A percentile compares a stretch with the other conserved stretches of the same genome.
phyloP scores from a whole-genome alignment of 2,329 filamentous ascomycete genomes.

The Corinectria fuckeliana region DNA sequence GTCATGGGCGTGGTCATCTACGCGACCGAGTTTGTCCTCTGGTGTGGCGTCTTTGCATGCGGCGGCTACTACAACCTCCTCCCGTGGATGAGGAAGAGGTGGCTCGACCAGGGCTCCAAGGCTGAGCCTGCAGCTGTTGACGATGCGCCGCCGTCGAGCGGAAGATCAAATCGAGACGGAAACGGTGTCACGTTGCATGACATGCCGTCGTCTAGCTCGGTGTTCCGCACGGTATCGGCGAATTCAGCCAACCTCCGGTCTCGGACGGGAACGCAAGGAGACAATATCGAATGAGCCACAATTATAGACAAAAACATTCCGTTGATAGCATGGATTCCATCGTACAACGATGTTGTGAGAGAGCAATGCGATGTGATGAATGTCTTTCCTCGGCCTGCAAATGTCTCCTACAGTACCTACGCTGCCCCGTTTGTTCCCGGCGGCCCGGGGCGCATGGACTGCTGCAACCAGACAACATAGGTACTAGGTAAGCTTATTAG shows the following conservation, averaged over 20 bases:
- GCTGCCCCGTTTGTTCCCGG: too few relatives aligned
- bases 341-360: neutral
- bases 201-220: constrained; percentile 66
- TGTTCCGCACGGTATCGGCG: constrained; percentile 59
- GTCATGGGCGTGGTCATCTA: constrained; percentile 72
- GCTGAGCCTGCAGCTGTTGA: neutral
- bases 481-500: neutral
- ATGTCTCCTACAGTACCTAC: too few relatives aligned
- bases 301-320: too few relatives aligned
- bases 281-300: neutral
- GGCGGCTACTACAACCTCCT: constrained; percentile 69
- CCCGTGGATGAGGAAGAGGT: constrained; percentile 51
- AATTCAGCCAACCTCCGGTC: constrained; percentile 18
- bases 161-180: neutral
- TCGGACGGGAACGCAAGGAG: constrained; percentile 1
- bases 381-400: too few relatives aligned
- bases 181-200: constrained; percentile 50
- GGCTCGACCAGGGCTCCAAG: constrained; percentile 4
- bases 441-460: too few relatives aligned
- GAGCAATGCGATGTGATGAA: too few relatives aligned
- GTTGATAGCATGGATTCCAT: neutral
- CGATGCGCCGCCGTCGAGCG: neutral
- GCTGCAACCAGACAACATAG: too few relatives aligned
- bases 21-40: constrained; percentile 68
- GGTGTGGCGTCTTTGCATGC: constrained; percentile 70